Evolutionary conservation across 208 protist genomes (phyloP), one percentile per base, ranked within the genome.

Genomic region (Crithidia expoeki): DNA sequence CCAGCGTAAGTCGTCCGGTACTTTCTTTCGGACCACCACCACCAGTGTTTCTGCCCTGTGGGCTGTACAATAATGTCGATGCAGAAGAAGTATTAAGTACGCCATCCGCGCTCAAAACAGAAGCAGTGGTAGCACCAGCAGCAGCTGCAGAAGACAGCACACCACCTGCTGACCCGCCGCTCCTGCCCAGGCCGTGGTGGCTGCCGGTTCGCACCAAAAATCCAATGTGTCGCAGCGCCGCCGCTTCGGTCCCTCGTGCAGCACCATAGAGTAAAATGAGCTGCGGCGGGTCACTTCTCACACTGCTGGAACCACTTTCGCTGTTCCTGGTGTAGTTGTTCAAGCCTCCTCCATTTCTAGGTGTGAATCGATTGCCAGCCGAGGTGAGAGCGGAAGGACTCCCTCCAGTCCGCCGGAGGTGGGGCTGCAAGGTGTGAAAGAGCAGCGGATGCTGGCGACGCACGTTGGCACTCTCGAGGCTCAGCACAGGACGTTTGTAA

Each of bases 131-230:
- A 27, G 17, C 3, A 38, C 36, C 25, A 38, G 25, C 28, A 9
- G 52, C 53, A 4, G n/a, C 34, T 10, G 32, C 30, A 30, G 63
- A n/a, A 58, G 23, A 38, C 30, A 14, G 6, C 21, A 23, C 38
- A 17, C 58, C 49, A 30, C 53, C 66, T 9, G 53, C 30, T 4
- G 36, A 11, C 10, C 67, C 56, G 5, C 67, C 57, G 21, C 61
- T 11, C 7, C 70, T 34, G 51, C 60, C 61, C 16, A 68, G 34
- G 2, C 61, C 64, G 44, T 55, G 40, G 36, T 69, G 51, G 30
- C 23, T 64, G 70, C 60, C 62, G 14, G 58, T 64, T 14, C 61
- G 70, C n/a, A 75, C 70, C 12, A 61, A 57, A 44, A 75, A 75
- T n/a, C 70, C 70, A 40, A 75, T 68, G 10, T 64, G 70, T 9